A percentile compares a stretch with the other conserved stretches of the same genome.
Evolutionary conservation across 805 yeast species (phyloP).

Genomic region (Starmerella potacharoeniae): DNA sequence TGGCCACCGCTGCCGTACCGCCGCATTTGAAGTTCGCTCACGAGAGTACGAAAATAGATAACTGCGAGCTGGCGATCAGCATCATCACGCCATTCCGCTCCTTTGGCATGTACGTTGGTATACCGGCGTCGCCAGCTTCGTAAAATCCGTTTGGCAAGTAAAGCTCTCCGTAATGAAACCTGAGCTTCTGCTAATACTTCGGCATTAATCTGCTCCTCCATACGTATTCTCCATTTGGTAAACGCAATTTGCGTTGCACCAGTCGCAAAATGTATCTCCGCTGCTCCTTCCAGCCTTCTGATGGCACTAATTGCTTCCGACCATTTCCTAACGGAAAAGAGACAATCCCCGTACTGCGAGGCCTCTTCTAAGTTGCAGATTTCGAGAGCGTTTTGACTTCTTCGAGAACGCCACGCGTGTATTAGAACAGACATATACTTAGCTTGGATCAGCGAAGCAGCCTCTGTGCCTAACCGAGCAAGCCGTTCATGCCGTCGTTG

Average conservation of each 20-base stretch:
- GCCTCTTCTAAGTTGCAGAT: background rate
- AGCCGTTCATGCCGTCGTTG: background rate
- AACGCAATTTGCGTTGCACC: background rate
- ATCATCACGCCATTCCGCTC: background rate
- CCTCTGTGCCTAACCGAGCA: background rate
- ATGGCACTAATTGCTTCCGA: background rate
- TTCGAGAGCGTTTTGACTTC: background rate
- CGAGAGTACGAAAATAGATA: background rate
- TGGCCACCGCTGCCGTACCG: background rate
- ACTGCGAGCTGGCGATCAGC: background rate
- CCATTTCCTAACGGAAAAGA: background rate
- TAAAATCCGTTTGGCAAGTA: background rate
- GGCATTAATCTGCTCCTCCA: background rate
- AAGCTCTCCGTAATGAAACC: background rate
- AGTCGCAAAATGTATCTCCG: background rate
- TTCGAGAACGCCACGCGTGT: background rate
- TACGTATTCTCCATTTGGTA: background rate
- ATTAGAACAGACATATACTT: background rate
- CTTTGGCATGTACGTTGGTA: background rate
- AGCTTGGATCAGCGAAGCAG: background rate
- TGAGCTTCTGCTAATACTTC: background rate
- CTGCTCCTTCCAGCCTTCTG: background rate
- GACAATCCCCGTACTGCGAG: background rate
- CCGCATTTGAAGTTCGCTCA: background rate
- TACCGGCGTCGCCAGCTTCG: background rate